Base-by-base conservation (phyloP, 73 alveolate species). In the Breviolum minutum region DNA sequence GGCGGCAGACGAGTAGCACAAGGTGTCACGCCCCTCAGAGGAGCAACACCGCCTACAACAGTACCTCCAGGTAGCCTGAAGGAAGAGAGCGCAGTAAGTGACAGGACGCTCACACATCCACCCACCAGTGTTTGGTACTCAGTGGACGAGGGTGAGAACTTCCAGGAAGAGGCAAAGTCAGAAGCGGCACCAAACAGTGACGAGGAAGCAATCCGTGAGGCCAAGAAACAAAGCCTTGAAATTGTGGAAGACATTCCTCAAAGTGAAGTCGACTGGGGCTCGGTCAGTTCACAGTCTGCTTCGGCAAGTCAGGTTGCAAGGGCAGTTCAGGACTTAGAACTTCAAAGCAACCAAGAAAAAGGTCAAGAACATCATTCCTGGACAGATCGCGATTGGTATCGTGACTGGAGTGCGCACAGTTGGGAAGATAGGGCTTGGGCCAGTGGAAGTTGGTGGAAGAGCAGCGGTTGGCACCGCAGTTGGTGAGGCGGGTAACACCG, bases 401-500 rank as follows among this genome's bases (percentile, higher is more conserved):
- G 62, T 63, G 10, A 3, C 86, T 29, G 62, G 86, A 76, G 86
- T 24, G 19, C n/a, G 22, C 30, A 26, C 22, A 76, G 63, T 62
- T 7, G 63, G 63, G 19, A 27, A 74, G 85, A 24, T 29, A 63
- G 86, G 86, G 86, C 86, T 76, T 76, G 86, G 63, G 86, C 63
- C 30, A 24, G 30, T 29, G 85, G 62, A 62, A 8, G 60, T 54
- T 74, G 63, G 85, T 19, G 63, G 20, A 62, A 62, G n/a, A 26
- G 17, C 85, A 26, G 63, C 85, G 85, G 85, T 4, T 14, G 17
- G 24, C 62, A n/a, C 85, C 85, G 85, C 19, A 62, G 85, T 8
- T 20, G 69, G 71, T 24, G 69, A 81, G 89, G 89, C 89, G 89
- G 89, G 89, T 40, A 81, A 32, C 89, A 81, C 71, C 71, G 71